Evolutionary conservation across 176 grass and related monocot genomes (phyloP).

Genomic region (Alloteropsis semialata): DNA sequence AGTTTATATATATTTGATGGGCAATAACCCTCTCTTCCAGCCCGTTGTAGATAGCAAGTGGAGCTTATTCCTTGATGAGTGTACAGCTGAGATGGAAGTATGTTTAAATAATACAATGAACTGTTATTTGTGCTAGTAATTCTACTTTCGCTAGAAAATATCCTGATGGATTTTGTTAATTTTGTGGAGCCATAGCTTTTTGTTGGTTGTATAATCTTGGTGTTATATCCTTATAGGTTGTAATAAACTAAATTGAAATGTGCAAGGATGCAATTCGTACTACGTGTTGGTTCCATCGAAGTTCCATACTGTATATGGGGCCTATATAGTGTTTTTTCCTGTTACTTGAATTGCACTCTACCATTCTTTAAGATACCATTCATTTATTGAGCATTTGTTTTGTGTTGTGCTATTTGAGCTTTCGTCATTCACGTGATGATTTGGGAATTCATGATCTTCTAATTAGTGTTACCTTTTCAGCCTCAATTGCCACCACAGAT

Average conservation of each 20-base stretch:
- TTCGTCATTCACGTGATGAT: background rate
- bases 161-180: background rate
- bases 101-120: background rate
- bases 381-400: background rate
- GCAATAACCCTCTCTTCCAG: background rate
- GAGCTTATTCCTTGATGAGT: conserved; percentile 9
- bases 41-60: background rate
- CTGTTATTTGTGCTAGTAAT: background rate
- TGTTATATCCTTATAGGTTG: background rate
- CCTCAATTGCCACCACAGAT: conserved; percentile 70
- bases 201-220: background rate
- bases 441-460: background rate
- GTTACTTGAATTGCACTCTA: conserved; percentile 1
- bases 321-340: background rate
- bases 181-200: background rate
- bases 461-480: conserved; percentile 42
- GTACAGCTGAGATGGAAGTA: background rate
- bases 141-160: background rate
- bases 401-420: background rate
- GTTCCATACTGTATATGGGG: background rate
- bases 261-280: background rate
- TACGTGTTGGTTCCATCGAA: background rate
- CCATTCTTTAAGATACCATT: background rate
- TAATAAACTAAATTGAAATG: background rate
- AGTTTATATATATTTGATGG: background rate